phyloP scores from a whole-genome alignment of 169 alveolate genomes.

The Eimeria acervulina region DNA sequence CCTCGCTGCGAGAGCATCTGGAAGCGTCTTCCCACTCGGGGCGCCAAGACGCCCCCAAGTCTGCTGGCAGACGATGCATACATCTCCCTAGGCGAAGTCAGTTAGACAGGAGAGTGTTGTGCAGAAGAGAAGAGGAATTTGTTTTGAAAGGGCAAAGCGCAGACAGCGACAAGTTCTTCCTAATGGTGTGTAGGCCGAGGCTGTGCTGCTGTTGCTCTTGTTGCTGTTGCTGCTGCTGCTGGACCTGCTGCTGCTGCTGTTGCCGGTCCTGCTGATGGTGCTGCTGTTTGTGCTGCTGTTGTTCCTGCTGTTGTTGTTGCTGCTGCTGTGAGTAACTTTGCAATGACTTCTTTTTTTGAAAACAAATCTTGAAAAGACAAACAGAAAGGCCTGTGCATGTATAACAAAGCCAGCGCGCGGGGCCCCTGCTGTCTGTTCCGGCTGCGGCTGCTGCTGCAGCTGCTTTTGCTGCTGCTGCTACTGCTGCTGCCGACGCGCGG shows the following conservation, averaged over 20 bases:
- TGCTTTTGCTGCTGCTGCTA: background rate
- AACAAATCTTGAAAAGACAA: background rate
- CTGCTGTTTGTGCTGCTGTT: background rate
- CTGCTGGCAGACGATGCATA: background rate
- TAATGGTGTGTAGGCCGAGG: background rate
- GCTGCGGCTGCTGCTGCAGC: background rate
- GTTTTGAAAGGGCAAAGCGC: background rate
- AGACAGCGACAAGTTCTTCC: background rate
- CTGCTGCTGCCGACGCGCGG: slow-evolving; percentile 13
- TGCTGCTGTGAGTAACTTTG: background rate
- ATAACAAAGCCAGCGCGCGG: background rate
- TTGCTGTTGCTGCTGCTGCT: background rate
- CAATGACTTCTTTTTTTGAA: background rate
- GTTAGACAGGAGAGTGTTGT: background rate
- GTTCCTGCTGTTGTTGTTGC: background rate
- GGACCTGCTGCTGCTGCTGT: background rate
- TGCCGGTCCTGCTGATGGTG: background rate
- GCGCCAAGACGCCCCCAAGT: background rate
- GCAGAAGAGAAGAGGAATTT: too few species aligned
- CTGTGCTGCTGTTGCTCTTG: background rate
- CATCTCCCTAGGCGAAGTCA: background rate
- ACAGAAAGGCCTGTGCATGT: background rate
- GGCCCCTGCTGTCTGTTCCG: background rate
- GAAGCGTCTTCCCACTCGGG: background rate
- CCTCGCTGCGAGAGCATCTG: background rate